phyloP scores from a whole-genome alignment of 139 green algal species.

The Chlorella ohadii region DNA sequence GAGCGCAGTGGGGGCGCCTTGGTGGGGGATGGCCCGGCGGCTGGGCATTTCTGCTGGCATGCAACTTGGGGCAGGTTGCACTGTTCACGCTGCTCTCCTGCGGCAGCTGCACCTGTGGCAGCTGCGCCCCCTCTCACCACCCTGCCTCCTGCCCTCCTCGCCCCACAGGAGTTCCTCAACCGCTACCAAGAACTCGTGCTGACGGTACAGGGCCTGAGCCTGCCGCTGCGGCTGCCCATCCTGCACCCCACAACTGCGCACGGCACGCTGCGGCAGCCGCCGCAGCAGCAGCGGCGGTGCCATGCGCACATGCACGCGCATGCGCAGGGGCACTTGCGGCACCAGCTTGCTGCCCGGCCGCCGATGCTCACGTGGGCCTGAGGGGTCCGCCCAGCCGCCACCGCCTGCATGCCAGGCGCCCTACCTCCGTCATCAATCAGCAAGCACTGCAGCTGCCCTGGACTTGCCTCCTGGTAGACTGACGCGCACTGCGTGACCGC shows the following conservation, averaged over 20 bases:
- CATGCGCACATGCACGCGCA: neutral
- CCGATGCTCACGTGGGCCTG: neutral
- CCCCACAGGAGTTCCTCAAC: slow-evolving; percentile 36
- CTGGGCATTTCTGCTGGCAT: too few relatives aligned
- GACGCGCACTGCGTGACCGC: too few relatives aligned
- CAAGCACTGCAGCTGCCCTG: too few relatives aligned
- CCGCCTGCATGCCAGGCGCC: too few relatives aligned
- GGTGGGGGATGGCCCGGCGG: too few relatives aligned
- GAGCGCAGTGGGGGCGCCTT: neutral
- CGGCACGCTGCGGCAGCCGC: neutral
- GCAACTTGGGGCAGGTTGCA: too few relatives aligned
- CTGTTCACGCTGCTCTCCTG: too few relatives aligned
- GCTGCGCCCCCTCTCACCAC: too few relatives aligned
- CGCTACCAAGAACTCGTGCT: slow-evolving; percentile 39
- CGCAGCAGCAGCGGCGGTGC: slow-evolving; percentile 6
- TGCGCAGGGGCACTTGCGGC: neutral
- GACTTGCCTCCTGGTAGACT: too few relatives aligned
- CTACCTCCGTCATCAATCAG: too few relatives aligned
- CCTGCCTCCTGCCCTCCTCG: neutral
- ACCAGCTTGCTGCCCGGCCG: neutral
- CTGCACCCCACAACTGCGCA: neutral
- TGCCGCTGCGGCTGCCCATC: slow-evolving; percentile 11
- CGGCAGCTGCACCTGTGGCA: too few relatives aligned
- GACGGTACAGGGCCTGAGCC: slow-evolving; percentile 35
- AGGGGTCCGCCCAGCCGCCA: too few relatives aligned